These are phyloP conservation scores for Silene coronaria DNA, from an alignment of 179 eudicot species.

Conservation along the genomic window DNA sequence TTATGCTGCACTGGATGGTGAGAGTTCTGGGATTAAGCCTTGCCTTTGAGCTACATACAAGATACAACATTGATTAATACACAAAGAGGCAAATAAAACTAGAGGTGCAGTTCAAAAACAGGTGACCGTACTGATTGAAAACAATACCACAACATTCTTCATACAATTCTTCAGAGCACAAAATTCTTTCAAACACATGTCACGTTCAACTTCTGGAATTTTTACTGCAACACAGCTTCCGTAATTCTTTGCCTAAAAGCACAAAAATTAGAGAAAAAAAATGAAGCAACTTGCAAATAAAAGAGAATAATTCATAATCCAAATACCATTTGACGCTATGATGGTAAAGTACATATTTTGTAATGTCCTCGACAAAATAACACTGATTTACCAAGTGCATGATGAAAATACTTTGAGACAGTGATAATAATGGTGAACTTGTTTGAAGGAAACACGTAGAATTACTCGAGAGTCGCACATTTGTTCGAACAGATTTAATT, in stretches of 20 bases:
- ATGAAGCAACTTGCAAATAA: slow-evolving; percentile 5
- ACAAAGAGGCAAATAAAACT: neutral
- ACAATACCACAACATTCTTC: slow-evolving; percentile 65
- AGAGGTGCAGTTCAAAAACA: neutral
- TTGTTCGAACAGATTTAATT: neutral
- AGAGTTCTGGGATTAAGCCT: slow-evolving; percentile 33
- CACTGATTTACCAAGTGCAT: neutral
- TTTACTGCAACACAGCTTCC: slow-evolving; percentile 85
- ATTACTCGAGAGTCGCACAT: neutral
- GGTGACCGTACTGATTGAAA: slow-evolving; percentile 8
- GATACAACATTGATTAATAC: slow-evolving; percentile 5
- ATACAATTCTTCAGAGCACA: slow-evolving; percentile 70
- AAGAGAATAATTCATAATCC: neutral
- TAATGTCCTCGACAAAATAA: neutral
- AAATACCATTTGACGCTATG: neutral
- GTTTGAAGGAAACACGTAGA: neutral
- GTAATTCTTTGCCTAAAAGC: slow-evolving; percentile 71
- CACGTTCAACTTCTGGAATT: slow-evolving; percentile 85
- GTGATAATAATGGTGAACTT: neutral
- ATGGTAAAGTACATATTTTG: neutral
- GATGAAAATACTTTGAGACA: neutral
- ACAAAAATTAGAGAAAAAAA: slow-evolving; percentile 12
- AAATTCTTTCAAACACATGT: slow-evolving; percentile 91
- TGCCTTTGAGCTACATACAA: slow-evolving; percentile 53
- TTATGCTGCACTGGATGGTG: slow-evolving; percentile 6